These are phyloP conservation scores for Austroboletus sp. DNA, from an alignment of 1,284 basidiomycete genomes.

Conservation along the genomic window DNA sequence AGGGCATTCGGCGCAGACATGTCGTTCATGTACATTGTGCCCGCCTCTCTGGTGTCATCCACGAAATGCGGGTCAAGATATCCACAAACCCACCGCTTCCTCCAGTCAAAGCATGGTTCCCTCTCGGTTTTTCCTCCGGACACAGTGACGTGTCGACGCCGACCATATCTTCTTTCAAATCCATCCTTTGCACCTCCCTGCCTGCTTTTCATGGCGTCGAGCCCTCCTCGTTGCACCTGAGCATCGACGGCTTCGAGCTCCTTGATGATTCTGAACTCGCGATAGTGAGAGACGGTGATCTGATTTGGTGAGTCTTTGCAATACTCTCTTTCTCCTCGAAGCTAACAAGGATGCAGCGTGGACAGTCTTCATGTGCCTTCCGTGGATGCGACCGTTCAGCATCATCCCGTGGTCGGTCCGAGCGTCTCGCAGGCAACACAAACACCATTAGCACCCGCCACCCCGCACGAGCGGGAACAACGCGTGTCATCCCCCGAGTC, in stretches of 20 bases:
- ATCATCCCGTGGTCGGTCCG: neutral
- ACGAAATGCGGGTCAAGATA: constrained; percentile 40
- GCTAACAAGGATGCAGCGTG: constrained; percentile 11
- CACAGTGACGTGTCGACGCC: neutral
- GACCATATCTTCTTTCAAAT: constrained; percentile 21
- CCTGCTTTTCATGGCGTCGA: constrained; percentile 8
- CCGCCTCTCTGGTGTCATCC: no score
- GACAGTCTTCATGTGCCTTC: neutral
- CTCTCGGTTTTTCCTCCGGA: constrained; percentile 11
- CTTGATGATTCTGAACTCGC: constrained; percentile 36
- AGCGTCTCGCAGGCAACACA: neutral
- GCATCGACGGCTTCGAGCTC: constrained; percentile 43
- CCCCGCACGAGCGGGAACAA: constrained; percentile 28
- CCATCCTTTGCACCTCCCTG: constrained; percentile 14
- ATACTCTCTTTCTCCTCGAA: neutral
- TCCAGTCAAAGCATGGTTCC: constrained; percentile 39
- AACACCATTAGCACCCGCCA: neutral
- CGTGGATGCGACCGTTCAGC: neutral
- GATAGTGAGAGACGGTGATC: constrained; percentile 41
- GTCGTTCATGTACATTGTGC: no score
- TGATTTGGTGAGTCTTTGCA: constrained; percentile 34
- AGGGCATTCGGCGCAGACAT: no score
- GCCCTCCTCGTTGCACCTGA: constrained; percentile 21
- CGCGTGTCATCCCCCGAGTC: constrained; percentile 9
- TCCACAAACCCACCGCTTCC: constrained; percentile 36